Percentiles rank a stretch among this genome's conserved stretches.
phyloP scores from a whole-genome alignment of 2,329 filamentous ascomycete species.

The Paracamarosporium sp. region DNA sequence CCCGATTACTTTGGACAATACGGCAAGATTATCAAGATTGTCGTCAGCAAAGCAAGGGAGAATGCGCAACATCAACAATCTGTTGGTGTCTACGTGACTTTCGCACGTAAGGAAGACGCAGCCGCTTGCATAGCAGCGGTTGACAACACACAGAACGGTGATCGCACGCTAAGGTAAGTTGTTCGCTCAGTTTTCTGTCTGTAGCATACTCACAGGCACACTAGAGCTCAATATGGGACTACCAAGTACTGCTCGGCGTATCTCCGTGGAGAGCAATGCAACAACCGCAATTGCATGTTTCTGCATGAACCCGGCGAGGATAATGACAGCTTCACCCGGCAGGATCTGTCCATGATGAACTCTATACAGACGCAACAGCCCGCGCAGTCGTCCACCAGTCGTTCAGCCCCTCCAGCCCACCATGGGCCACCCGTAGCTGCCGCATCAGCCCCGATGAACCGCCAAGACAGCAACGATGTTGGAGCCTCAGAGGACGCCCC shows the following conservation, averaged over 20 bases:
- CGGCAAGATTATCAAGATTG: slow-evolving; percentile 97
- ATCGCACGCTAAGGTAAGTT: slow-evolving; percentile 77
- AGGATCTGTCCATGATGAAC: slow-evolving; percentile 94
- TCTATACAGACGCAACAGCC: slow-evolving; percentile 81
- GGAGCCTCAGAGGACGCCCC: slow-evolving; percentile 74
- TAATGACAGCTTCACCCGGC: slow-evolving; percentile 92
- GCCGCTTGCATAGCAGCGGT: slow-evolving; percentile 89
- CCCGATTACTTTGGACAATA: slow-evolving; percentile 98
- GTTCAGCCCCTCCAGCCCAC: slow-evolving; percentile 59
- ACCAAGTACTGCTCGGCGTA: slow-evolving; percentile 99
- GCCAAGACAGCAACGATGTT: slow-evolving; percentile 79
- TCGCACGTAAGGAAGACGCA: slow-evolving; percentile 89
- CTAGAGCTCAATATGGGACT: slow-evolving; percentile 77
- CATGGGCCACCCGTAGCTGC: slow-evolving; percentile 59
- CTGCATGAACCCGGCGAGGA: slow-evolving; percentile 98
- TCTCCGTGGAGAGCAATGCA: slow-evolving; percentile 90
- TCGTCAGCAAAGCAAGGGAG: slow-evolving; percentile 95
- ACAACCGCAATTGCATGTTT: slow-evolving; percentile 97
- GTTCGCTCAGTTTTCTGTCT: neutral
- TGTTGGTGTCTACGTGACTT: slow-evolving; percentile 98
- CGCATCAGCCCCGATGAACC: slow-evolving; percentile 66
- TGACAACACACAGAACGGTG: slow-evolving; percentile 89
- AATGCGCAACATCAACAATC: slow-evolving; percentile 74
- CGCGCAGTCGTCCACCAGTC: slow-evolving; percentile 62
- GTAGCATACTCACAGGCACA: slow-evolving; percentile 23